phyloP scores from a whole-genome alignment of 257 asterid species.

The Jasminum sambac region DNA sequence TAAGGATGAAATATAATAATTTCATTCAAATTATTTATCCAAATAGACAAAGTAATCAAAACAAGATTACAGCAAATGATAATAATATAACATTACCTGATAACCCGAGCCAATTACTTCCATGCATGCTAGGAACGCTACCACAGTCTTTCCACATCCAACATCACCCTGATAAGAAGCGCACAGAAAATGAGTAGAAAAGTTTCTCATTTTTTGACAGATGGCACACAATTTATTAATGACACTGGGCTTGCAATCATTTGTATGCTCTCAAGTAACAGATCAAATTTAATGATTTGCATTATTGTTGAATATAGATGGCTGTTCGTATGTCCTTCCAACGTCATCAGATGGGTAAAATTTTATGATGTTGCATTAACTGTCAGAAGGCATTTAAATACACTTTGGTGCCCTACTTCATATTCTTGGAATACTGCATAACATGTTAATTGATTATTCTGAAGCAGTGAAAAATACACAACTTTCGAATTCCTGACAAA shows the following conservation, averaged over 20 bases:
- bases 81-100: constrained; percentile 48
- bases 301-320: neutral
- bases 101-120: constrained; percentile 88
- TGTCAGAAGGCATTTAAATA: neutral
- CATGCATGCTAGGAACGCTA: constrained; percentile 94
- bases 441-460: neutral
- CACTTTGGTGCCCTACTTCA: neutral
- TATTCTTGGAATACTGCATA: neutral
- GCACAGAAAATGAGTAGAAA: neutral
- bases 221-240: neutral
- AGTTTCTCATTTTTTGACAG: neutral
- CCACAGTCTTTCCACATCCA: constrained; percentile 97
- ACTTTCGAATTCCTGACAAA: neutral
- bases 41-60: constrained; percentile 3
- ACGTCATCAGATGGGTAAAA: neutral
- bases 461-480: neutral
- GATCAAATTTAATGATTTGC: neutral
- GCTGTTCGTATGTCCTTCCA: neutral
- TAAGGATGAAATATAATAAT: constrained; percentile 33
- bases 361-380: neutral
- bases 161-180: constrained; percentile 74
- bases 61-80: neutral
- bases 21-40: constrained; percentile 13
- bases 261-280: neutral
- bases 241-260: neutral